Percentiles rank a stretch among this genome's conserved stretches.
Conservation (phyloP, 2,329 filamentous ascomycete genomes). For the Venturia pyrina region DNA sequence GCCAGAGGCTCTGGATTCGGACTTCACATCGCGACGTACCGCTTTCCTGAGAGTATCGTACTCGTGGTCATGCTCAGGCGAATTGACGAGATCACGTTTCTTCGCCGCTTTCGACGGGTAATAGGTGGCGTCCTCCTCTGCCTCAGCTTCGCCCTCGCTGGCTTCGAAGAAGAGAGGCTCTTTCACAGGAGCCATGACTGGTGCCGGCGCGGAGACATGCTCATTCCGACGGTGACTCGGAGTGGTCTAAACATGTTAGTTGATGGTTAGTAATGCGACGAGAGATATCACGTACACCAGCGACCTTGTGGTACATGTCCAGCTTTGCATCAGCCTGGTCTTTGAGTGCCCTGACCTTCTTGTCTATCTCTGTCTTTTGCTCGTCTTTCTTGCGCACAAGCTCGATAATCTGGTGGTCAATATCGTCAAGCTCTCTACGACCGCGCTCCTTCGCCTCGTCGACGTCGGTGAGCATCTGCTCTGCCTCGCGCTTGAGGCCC, state of each 20-base stretch:
- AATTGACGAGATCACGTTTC: neutral
- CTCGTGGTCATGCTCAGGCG: neutral
- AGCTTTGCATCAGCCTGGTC: neutral
- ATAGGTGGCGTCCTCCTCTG: conserved; percentile 1
- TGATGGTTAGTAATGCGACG: neutral
- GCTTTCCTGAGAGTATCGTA: neutral
- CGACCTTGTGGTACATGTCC: neutral
- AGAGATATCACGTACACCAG: neutral
- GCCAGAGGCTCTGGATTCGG: neutral
- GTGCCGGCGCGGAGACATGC: neutral
- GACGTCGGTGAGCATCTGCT: neutral
- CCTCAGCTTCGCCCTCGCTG: neutral
- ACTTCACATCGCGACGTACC: neutral
- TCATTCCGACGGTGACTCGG: neutral
- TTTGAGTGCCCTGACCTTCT: neutral
- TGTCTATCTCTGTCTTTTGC: neutral
- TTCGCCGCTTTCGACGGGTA: neutral
- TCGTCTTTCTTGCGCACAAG: neutral
- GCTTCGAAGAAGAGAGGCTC: neutral
- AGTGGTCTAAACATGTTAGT: neutral
- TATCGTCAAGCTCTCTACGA: neutral
- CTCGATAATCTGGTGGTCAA: neutral
- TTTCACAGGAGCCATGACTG: neutral
- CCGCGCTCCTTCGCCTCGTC: neutral
- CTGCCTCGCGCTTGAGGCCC: neutral